Base-by-base conservation (phyloP, 2,329 filamentous ascomycete genomes). In the Corynespora cassiicola region DNA sequence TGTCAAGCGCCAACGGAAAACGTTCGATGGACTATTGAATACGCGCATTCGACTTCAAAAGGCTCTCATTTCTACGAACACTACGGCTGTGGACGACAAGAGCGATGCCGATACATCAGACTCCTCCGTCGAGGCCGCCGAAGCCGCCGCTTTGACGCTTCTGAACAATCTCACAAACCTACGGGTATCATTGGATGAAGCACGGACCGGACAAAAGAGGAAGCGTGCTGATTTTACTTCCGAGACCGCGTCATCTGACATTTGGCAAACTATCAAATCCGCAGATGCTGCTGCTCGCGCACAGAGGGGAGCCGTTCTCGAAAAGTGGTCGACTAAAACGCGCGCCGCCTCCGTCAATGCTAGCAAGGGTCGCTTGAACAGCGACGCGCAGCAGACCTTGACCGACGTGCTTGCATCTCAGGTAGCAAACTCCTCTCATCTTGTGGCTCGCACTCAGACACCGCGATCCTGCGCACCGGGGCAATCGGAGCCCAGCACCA, bases 1-100 rank as follows among this genome's bases (percentile, higher is more conserved):
- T 0, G 88, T 99, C 23, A 92, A 90, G 56, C 77, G 84, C 40
- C 94, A 99, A 70, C 84, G 90, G 34, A 86, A 85, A 46, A 83
- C 86, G 1, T 99, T 96, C 60, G 92, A 97, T 54, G 82, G 88
- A 0, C 80, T 97, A 1, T 79, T 99, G 20, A 95, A 96, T 70
- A 81, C 90, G 10, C 85, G 94, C 14, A 96, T 99, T 61, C 88
- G 92, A 45, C 73, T 99, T 12, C 95, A 99, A 67, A 97, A 96
- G 68, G 90, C 88, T 2, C 72, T 99, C 10, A 80, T 94, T 11
- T 85, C 88, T 0, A 81, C 86, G 17, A 96, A 96, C 66, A 86
- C 90, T 1, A 54, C 67, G 47, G 45, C 52, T 4, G 50, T 58
- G 3, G 52, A 58, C 6, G 21, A 36, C 1, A 31, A 62, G 42